phyloP scores from a whole-genome alignment of 2,329 filamentous ascomycete genomes.

The Colletotrichum gigasporum region DNA sequence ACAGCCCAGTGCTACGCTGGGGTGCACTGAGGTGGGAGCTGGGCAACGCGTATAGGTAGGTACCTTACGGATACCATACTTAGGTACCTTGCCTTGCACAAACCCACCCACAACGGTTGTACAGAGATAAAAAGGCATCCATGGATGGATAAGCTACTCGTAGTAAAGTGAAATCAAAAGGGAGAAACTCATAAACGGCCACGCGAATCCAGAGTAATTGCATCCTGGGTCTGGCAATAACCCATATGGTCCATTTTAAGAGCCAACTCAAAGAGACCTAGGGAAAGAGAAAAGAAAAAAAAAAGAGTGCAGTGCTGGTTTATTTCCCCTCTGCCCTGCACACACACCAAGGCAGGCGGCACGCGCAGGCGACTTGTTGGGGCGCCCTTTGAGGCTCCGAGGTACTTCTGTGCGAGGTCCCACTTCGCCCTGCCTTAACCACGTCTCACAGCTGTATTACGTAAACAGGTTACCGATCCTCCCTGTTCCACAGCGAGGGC shows the following conservation, averaged over 20 bases:
- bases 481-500: conserved; percentile 1
- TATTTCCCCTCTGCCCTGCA: too few species aligned
- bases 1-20: too few species aligned
- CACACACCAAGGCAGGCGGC: background rate
- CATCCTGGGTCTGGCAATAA: background rate
- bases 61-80: too few species aligned
- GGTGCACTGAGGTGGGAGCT: too few species aligned
- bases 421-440: background rate
- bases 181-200: background rate
- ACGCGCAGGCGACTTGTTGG: background rate
- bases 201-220: background rate
- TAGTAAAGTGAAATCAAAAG: background rate
- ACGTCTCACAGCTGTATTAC: conserved; percentile 7
- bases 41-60: too few species aligned
- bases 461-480: conserved; percentile 17
- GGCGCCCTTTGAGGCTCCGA: background rate
- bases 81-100: too few species aligned
- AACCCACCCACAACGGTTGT: too few species aligned
- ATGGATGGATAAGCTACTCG: background rate
- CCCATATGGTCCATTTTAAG: background rate
- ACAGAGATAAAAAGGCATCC: too few species aligned
- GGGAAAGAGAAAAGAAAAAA: too few species aligned
- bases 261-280: too few species aligned
- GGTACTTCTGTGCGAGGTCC: conserved; percentile 11
- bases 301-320: too few species aligned